Evolutionary conservation across 345 rosid species (phyloP).

Genomic region (Aquilaria malaccensis): DNA sequence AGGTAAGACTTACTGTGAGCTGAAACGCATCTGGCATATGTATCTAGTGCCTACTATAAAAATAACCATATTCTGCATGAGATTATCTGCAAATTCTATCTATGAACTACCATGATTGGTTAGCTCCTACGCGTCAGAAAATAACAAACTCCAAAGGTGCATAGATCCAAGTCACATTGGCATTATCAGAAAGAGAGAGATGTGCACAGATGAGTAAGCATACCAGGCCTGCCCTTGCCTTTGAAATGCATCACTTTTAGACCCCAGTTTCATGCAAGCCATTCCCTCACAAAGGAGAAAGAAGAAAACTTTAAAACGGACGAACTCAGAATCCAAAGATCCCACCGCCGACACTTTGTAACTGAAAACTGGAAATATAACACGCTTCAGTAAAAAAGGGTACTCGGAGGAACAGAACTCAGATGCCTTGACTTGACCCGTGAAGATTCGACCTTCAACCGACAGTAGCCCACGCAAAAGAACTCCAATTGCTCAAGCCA

Average conservation of each 20-base stretch:
- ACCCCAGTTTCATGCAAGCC: slow-evolving; percentile 94
- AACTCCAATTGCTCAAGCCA: slow-evolving; percentile 6
- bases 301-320: slow-evolving; percentile 5
- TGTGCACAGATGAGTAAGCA: slow-evolving; percentile 11
- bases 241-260: slow-evolving; percentile 87
- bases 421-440: background rate
- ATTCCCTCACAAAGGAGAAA: slow-evolving; percentile 27
- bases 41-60: too few species aligned
- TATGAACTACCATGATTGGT: slow-evolving; percentile 1
- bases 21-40: background rate
- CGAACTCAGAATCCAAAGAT: slow-evolving; percentile 5
- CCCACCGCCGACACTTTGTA: background rate
- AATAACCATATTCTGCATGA: too few species aligned
- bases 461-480: background rate
- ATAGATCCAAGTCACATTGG: too few species aligned
- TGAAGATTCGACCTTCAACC: slow-evolving; percentile 7
- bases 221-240: slow-evolving; percentile 99
- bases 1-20: slow-evolving; percentile 3
- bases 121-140: background rate
- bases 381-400: background rate
- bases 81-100: background rate
- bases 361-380: background rate
- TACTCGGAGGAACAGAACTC: slow-evolving; percentile 6
- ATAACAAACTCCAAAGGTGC: background rate
- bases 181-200: slow-evolving; percentile 1